A percentile compares a stretch with the other conserved stretches of the same genome.
Evolutionary conservation across 169 alveolate species (phyloP).

Genomic region (Besnoitia besnoiti): DNA sequence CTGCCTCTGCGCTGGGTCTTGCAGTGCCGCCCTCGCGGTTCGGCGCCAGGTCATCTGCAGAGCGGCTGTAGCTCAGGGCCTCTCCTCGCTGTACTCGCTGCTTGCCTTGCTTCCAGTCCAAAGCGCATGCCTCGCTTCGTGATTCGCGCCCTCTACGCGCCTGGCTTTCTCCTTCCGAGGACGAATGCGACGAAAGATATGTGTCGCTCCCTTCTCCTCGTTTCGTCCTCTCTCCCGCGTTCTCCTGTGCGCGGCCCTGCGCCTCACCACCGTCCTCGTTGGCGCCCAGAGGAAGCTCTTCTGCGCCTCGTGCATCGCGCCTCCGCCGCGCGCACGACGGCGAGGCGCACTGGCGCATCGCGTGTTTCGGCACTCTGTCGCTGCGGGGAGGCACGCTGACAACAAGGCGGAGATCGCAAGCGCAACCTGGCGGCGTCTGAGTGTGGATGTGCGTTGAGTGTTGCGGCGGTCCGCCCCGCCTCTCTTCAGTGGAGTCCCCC

Average conservation of each 20-base stretch:
- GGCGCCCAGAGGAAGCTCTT: neutral
- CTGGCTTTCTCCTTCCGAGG: neutral
- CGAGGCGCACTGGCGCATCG: no score
- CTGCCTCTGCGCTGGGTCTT: neutral
- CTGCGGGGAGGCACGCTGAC: no score
- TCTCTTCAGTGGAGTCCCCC: no score
- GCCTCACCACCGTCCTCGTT: neutral
- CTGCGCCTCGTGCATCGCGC: neutral
- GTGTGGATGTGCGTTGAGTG: no score
- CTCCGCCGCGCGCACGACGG: no score
- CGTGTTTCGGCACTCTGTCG: no score
- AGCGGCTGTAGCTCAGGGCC: neutral
- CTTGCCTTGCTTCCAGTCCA: neutral
- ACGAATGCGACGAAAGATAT: neutral
- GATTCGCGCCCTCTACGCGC: neutral
- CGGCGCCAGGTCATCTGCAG: constrained; percentile 10
- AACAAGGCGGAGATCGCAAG: no score
- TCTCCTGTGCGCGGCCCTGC: neutral
- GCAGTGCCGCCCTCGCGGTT: neutral
- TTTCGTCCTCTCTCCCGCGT: neutral
- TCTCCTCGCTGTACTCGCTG: neutral
- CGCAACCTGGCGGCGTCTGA: no score
- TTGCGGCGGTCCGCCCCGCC: no score
- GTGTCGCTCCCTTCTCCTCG: neutral
- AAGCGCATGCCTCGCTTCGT: neutral